Evolutionary conservation across 805 yeast genomes (phyloP), one percentile per base, ranked within the genome.

Genomic region (Lachancea quebecensis): DNA sequence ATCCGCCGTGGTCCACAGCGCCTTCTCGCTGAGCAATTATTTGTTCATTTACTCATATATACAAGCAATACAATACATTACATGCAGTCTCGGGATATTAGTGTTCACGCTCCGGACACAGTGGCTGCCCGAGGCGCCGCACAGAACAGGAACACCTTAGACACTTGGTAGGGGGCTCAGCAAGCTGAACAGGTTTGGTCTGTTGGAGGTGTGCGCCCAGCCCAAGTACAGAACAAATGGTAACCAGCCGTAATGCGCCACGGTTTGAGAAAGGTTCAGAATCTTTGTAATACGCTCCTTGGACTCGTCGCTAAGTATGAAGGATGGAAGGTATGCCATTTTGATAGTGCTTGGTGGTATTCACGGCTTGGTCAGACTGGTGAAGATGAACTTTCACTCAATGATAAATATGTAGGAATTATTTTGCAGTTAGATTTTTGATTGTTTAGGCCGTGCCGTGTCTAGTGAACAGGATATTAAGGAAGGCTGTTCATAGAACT

Each of bases 211-310:
- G 56, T 86, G 79, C 47, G 77, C 66, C 89, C 89, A 84, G 39
- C 93, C 99, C 57, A 93, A 72, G 74, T 93, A 93, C 62, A 93
- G 73, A 54, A 93, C 82, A 64, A 93, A 85, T 46, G 99, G 99
- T 59, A 93, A 82, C 87, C 95, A 93, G 39, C 98, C 97, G 69
- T 89, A 93, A 70, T 95, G 99, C 48, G 91, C 85, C 59, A 84
- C 76, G 43, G 87, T 85, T 64, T 88, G 86, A 53, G 96, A 81
- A 57, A 87, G 74, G 57, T 85, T 95, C 55, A 89, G 71, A 52
- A 90, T 71, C 66, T 82, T 87, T 65, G 82, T 70, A 67, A 93
- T 78, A 71, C 98, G 88, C 73, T 93, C 99, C 78, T 85, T 59
- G 38, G 67, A 63, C 48, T 65, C 68, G 54, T 65, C 68, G 45